Evolutionary conservation across 164 flowering plant genomes (phyloP).

Genomic region (Vitis amurensis): DNA sequence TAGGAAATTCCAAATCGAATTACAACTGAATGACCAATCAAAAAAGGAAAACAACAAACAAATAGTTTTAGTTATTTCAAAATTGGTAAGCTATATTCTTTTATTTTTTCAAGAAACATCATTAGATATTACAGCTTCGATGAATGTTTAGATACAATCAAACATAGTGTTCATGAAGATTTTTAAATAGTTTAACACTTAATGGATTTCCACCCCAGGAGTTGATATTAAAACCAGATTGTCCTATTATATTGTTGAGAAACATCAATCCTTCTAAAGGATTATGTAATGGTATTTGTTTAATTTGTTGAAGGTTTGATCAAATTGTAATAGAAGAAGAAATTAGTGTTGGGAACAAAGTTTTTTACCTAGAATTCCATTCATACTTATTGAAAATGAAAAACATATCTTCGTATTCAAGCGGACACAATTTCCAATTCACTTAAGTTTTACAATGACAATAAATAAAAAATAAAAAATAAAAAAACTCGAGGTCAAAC

Average conservation of each 20-base stretch:
- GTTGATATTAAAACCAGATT: background rate
- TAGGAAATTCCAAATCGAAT: too few relatives aligned
- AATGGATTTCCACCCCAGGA: background rate
- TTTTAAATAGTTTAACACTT: background rate
- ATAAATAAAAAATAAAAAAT: too few relatives aligned
- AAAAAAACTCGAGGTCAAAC: too few relatives aligned
- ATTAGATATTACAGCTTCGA: too few relatives aligned
- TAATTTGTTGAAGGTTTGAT: background rate
- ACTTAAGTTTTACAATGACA: too few relatives aligned
- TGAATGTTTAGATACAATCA: too few relatives aligned
- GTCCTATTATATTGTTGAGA: background rate
- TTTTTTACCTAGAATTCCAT: too few relatives aligned
- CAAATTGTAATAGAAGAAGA: background rate
- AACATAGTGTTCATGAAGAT: background rate
- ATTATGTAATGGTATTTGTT: background rate
- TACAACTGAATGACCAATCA: too few relatives aligned
- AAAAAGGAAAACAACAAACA: too few relatives aligned
- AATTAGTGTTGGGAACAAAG: background rate
- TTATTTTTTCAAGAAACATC: too few relatives aligned
- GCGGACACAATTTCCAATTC: conserved; percentile 3
- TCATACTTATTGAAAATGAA: background rate
- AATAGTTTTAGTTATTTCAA: too few relatives aligned
- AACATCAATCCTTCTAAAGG: conserved; percentile 1
- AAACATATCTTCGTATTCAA: background rate
- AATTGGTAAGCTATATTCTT: too few relatives aligned